Evolutionary conservation across 208 protist genomes (phyloP).

Genomic region (Leptomonas pyrrhocoris): DNA sequence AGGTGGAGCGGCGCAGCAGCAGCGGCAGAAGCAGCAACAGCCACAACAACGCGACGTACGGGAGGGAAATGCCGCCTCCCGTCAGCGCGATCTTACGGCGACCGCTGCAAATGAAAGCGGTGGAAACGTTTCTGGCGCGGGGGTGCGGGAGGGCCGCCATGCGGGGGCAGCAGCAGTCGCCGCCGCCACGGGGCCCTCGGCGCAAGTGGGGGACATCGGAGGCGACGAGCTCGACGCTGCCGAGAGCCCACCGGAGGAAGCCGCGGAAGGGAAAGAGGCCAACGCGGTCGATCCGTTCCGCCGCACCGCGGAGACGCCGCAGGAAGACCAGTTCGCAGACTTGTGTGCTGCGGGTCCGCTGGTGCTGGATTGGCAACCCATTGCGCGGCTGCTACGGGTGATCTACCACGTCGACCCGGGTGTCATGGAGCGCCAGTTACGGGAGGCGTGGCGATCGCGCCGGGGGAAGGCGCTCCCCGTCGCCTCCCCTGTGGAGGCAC

Average conservation of each 20-base stretch:
- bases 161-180: no score
- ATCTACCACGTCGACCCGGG: constrained; percentile 24
- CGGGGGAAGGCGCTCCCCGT: background rate
- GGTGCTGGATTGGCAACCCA: constrained; percentile 29
- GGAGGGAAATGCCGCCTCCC: no score
- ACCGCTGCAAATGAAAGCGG: no score
- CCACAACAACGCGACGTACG: no score
- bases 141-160: no score
- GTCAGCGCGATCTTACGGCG: no score
- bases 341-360: background rate
- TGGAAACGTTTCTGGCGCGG: no score
- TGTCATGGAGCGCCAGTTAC: constrained; percentile 10
- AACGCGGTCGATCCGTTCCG: background rate
- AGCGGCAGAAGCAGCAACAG: background rate
- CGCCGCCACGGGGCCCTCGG: background rate
- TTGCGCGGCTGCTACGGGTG: constrained; percentile 8
- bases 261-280: background rate
- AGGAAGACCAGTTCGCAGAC: background rate
- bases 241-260: background rate
- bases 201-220: background rate
- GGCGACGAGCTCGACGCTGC: background rate
- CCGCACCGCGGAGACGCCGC: background rate
- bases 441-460: constrained; percentile 9
- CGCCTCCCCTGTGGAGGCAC: background rate
- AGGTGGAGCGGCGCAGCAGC: background rate